Base-by-base conservation (phyloP, 257 asterid genomes). In the Handroanthus guayacan region DNA sequence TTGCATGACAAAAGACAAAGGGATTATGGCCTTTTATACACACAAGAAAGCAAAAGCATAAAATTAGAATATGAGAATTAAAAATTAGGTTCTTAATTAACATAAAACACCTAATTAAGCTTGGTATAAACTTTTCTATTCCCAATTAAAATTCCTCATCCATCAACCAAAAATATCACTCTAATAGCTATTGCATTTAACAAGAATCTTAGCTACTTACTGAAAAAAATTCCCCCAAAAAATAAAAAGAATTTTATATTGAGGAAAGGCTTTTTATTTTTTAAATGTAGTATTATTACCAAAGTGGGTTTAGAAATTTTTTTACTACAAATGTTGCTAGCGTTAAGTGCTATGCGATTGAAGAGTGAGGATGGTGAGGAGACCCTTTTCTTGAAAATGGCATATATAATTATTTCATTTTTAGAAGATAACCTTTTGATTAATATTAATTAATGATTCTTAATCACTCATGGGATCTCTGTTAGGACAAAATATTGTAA, bases 321-420 rank as follows among this genome's bases (percentile, higher is more conserved):
- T 79, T 84, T 84, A 86, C 81, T 86, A 80, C 87, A 78, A 87
- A 84, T 84, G 75, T 47, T 62, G 10, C 78, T 56, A 44, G 57
- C 75, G 78, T 69, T 76, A 74, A 88, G 95, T 89, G 97, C 89
- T 74, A 25, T 72, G 60, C 87, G 89, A 89, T 87, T 89, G 82
- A 54, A 36, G 61, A 67, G 75, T 64, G 89, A 87, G 93, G 95
- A 84, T 67, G 81, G 75, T 84, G 92, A 87, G 86, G 90, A 91
- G 84, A 79, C 89, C 85, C 90, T 81, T 83, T 60, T 61, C 57
- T 82, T 80, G 54, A 77, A 25, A 82, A 80, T 87, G 85, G 80
- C 56, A 61, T 63, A 56, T 67, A 61, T 82, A 50, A 55, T 34
- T 16, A 43, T 41, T 9, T 41, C 18, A 44, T 56, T 62, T 34